Base-by-base conservation (phyloP, 495 filamentous ascomycete genomes). In the Neurospora intermedia region DNA sequence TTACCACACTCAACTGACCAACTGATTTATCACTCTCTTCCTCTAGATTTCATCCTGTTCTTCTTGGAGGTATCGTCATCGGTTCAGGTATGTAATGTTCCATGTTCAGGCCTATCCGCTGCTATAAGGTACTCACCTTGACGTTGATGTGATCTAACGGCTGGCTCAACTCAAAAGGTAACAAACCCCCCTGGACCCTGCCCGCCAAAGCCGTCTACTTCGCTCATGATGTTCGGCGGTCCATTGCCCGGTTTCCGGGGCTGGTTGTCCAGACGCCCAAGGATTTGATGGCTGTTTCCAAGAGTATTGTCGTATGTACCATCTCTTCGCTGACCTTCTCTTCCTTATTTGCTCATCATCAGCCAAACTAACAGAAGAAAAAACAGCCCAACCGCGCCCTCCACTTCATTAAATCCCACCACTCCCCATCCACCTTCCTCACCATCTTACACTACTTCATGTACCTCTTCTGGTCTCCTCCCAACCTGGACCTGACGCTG, bases 51-150 rank as follows among this genome's bases (percentile, higher is more conserved):
- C 84, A 90, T 75, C 92, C 92, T 16, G 81, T 93, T 69, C 89
- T 94, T 76, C 82, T 94, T n/a, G 91, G 90, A 69, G 92, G 87
- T 27, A 87, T 94, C 75, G 93, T 91, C 75, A 85, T 82, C 39
- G 87, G 83, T 31, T 88, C 87, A 45, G 89, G 89, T 91, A 31
- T 27, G 27, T 27, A 20, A 78, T 70, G 81, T 78, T 69, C 4
- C 18, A 43, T 20, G 4, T 10, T 15, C 8, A 20, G 16, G 20
- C 6, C n/a, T 11, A 20, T 11, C 31, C 38, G 18, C 39, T 31
- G 23, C 20, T 31, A 27, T 40, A 70, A 3, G 0, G 2, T 40
- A 70, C 35, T 6, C 9, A 41, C 40, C 40, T 41, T 11, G 40
- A 13, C 13, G 23, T 15, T n/a, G 18, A 43, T 35, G 9, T 71